phyloP scores from a whole-genome alignment of 805 yeast genomes.

The Lipomyces japonicus region DNA sequence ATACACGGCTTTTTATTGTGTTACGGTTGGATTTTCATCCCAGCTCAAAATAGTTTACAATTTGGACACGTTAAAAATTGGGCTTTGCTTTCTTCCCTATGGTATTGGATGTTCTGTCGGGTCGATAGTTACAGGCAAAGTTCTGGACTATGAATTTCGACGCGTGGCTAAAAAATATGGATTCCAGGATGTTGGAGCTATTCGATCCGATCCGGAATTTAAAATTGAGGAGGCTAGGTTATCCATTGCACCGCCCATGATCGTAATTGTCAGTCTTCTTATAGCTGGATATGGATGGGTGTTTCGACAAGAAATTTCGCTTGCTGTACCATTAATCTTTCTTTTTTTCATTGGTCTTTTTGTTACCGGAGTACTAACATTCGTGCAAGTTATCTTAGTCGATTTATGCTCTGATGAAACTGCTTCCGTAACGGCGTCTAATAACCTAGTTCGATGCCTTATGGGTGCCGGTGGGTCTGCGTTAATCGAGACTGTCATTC shows the following conservation, averaged over 20 bases:
- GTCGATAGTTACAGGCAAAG: conserved; percentile 54
- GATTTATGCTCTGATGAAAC: conserved; percentile 68
- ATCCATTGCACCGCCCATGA: conserved; percentile 7
- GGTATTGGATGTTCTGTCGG: conserved; percentile 66
- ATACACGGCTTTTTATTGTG: conserved; percentile 67
- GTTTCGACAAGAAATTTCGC: conserved; percentile 46
- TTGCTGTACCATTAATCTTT: conserved; percentile 51
- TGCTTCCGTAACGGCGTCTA: conserved; percentile 71
- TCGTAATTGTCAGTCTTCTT: conserved; percentile 38
- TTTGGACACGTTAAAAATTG: conserved; percentile 55
- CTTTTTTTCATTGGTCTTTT: conserved; percentile 56
- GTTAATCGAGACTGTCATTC: conserved; percentile 60
- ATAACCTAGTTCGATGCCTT: conserved; percentile 69
- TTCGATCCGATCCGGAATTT: conserved; percentile 22
- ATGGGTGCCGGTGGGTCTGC: conserved; percentile 69
- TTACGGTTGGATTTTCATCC: conserved; percentile 62
- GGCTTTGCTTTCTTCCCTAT: conserved; percentile 68
- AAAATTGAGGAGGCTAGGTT: conserved; percentile 25
- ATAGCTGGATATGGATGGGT: conserved; percentile 58
- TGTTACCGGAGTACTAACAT: conserved; percentile 45
- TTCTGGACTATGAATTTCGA: conserved; percentile 37
- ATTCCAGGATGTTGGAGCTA: conserved; percentile 9
- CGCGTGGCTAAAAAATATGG: conserved; percentile 11
- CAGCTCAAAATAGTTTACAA: conserved; percentile 49
- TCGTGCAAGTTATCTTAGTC: conserved; percentile 62